Conservation (phyloP, 306 rosid genomes). For the Pachyrhizus erosus region DNA sequence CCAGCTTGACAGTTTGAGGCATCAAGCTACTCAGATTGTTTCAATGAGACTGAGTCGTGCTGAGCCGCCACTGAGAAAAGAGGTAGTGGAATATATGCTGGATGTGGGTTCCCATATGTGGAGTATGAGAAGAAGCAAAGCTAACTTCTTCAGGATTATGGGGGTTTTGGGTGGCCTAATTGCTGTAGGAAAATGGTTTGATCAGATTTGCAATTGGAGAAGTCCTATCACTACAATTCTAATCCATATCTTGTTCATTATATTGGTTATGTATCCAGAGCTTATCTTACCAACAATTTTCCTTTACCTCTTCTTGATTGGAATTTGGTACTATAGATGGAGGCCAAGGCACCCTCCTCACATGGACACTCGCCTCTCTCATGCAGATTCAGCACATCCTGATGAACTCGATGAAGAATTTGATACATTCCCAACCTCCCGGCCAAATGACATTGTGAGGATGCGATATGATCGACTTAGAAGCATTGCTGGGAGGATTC, state of each 20-base stretch:
- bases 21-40: constrained; percentile 93
- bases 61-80: constrained; percentile 92
- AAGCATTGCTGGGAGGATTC: constrained; percentile 94
- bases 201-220: constrained; percentile 95
- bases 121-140: constrained; percentile 98
- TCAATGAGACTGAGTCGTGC: constrained; percentile 88
- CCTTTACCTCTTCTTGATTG: constrained; percentile 95
- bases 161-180: constrained; percentile 82
- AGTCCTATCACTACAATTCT: constrained; percentile 91
- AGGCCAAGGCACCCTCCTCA: constrained; percentile 98
- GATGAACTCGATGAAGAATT: constrained; percentile 95
- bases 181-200: constrained; percentile 98
- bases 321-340: constrained; percentile 97
- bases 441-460: constrained; percentile 78
- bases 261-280: constrained; percentile 94
- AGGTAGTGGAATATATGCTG: constrained; percentile 93
- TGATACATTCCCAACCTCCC: constrained; percentile 86
- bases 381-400: constrained; percentile 85
- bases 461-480: constrained; percentile 94
- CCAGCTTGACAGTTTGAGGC: constrained; percentile 93
- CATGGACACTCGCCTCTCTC: constrained; percentile 98
- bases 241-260: constrained; percentile 84
- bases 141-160: constrained; percentile 94
- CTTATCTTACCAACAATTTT: constrained; percentile 92
- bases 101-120: constrained; percentile 98